These are phyloP conservation scores for Agrocybe praecox DNA, from an alignment of 768 basidiomycete genomes.

Conservation along the genomic window DNA sequence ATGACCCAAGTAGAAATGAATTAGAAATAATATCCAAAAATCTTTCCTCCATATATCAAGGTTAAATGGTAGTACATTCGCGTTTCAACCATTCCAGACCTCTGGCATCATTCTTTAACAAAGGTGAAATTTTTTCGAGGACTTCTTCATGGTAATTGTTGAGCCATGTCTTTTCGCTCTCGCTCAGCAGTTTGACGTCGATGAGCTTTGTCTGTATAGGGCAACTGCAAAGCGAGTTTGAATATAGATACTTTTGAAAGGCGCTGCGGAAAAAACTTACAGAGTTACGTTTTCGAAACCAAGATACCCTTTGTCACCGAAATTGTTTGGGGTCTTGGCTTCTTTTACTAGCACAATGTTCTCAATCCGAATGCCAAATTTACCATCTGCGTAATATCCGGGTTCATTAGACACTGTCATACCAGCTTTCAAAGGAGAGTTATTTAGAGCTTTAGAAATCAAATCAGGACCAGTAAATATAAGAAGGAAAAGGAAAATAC, in stretches of 20 bases:
- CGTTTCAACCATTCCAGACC: conserved; percentile 66
- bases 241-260: background rate
- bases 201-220: conserved; percentile 90
- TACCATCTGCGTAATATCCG: conserved; percentile 89
- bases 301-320: conserved; percentile 84
- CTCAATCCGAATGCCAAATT: conserved; percentile 93
- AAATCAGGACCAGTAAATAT: background rate
- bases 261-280: conserved; percentile 43
- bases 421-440: conserved; percentile 70
- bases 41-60: background rate
- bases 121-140: conserved; percentile 69
- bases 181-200: conserved; percentile 60
- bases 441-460: conserved; percentile 60
- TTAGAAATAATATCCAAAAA: background rate
- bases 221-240: conserved; percentile 49
- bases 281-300: conserved; percentile 87
- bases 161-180: conserved; percentile 77
- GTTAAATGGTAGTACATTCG: conserved; percentile 43
- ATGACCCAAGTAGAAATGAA: background rate
- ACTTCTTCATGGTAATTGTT: conserved; percentile 83
- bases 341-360: conserved; percentile 80
- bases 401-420: conserved; percentile 96
- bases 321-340: conserved; percentile 72
- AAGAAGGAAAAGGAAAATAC: background rate
- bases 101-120: conserved; percentile 61